A percentile compares a stretch with the other conserved stretches of the same genome.
Conservation (phyloP, 768 basidiomycete genomes). For the Tylopilus vinaceipallidus region DNA sequence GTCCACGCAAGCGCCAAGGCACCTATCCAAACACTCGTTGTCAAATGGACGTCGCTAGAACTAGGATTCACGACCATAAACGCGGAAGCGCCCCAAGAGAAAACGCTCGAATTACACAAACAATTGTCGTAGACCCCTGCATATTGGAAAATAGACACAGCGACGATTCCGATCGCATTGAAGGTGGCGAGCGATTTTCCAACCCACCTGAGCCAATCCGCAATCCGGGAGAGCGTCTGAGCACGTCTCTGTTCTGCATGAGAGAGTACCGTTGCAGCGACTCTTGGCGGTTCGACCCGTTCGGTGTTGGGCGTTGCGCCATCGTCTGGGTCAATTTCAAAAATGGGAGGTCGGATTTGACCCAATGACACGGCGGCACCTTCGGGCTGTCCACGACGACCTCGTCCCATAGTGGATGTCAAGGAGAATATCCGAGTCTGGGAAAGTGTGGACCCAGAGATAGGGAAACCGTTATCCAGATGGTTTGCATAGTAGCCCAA, state of each 20-base stretch:
- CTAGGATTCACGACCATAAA: slow-evolving; percentile 29
- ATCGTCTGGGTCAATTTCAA: not conserved
- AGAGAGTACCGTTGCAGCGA: not conserved
- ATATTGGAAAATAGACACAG: slow-evolving; percentile 31
- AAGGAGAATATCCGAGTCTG: too few relatives aligned
- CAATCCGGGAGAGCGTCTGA: not conserved
- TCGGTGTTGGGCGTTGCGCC: not conserved
- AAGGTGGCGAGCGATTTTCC: slow-evolving; percentile 28
- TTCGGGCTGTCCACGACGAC: not conserved
- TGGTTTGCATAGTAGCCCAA: slow-evolving; percentile 21
- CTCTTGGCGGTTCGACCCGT: not conserved
- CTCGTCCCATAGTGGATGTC: too few relatives aligned
- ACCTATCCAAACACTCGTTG: slow-evolving; percentile 38
- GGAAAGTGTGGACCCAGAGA: not conserved
- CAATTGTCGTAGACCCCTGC: slow-evolving; percentile 26
- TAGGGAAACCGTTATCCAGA: not conserved
- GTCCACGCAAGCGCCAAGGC: slow-evolving; percentile 31
- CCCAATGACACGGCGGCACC: not conserved
- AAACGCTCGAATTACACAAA: slow-evolving; percentile 31
- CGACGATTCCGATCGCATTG: slow-evolving; percentile 28
- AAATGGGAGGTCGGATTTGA: not conserved
- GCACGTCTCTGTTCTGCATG: not conserved
- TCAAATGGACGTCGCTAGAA: slow-evolving; percentile 21
- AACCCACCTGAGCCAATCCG: slow-evolving; percentile 24
- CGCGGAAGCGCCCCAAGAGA: slow-evolving; percentile 18